phyloP scores from a whole-genome alignment of 345 rosid species.

The Cardamine occulta region DNA sequence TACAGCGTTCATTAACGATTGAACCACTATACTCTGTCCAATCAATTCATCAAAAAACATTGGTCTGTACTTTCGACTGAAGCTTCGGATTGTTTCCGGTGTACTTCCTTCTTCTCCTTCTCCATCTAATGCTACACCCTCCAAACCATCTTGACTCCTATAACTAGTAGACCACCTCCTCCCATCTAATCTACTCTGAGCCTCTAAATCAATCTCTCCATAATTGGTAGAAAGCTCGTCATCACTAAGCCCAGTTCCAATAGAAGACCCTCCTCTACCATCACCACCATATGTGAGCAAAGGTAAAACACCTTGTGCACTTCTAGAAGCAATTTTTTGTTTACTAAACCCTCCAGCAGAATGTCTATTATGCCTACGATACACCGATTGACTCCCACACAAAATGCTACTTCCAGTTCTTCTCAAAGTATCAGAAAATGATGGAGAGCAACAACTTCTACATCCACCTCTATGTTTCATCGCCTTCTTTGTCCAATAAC shows the following conservation, averaged over 20 bases:
- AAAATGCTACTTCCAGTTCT: slow-evolving; percentile 87
- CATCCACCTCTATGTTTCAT: slow-evolving; percentile 73
- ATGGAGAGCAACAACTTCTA: slow-evolving; percentile 86
- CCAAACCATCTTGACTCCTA: slow-evolving; percentile 87
- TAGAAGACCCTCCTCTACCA: slow-evolving; percentile 76
- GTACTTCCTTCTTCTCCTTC: slow-evolving; percentile 73
- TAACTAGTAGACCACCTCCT: slow-evolving; percentile 92
- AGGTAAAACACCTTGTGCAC: slow-evolving; percentile 78
- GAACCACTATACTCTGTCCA: slow-evolving; percentile 92
- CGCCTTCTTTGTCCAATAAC: slow-evolving; percentile 88
- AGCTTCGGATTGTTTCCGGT: slow-evolving; percentile 65
- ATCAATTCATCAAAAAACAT: slow-evolving; percentile 79
- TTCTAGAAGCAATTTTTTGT: slow-evolving; percentile 57
- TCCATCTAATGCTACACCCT: slow-evolving; percentile 58
- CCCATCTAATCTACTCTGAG: slow-evolving; percentile 96
- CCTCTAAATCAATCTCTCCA: slow-evolving; percentile 96
- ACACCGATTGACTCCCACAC: slow-evolving; percentile 72
- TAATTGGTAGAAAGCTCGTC: slow-evolving; percentile 92
- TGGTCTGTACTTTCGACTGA: slow-evolving; percentile 91
- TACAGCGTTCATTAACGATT: slow-evolving; percentile 74
- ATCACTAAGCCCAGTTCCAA: slow-evolving; percentile 73
- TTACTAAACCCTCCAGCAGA: slow-evolving; percentile 56
- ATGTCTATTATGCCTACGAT: slow-evolving; percentile 50
- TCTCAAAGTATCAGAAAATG: slow-evolving; percentile 83
- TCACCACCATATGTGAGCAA: slow-evolving; percentile 67